These are phyloP conservation scores for Phialophora verrucosa DNA, from an alignment of 2,329 filamentous ascomycete genomes.

Conservation along the genomic window DNA sequence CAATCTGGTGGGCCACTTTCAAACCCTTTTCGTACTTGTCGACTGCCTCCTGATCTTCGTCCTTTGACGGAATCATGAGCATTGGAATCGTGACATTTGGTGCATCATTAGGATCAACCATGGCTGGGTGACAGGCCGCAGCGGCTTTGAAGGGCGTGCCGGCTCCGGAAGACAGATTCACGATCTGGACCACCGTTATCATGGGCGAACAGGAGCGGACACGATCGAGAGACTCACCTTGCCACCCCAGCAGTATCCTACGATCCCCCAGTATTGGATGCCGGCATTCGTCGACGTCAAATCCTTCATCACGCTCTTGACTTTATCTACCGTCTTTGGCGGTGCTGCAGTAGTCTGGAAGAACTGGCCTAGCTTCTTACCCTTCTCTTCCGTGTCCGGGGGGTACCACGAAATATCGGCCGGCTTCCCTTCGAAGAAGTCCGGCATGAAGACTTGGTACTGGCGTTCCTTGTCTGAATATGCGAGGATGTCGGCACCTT, in stretches of 20 bases:
- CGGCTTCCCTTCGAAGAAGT: constrained; percentile 83
- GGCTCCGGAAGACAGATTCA: constrained; percentile 62
- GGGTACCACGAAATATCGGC: constrained; percentile 67
- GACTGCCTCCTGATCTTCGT: constrained; percentile 60
- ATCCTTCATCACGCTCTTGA: constrained; percentile 62
- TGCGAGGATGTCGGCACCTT: constrained; percentile 68
- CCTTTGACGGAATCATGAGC: constrained; percentile 62
- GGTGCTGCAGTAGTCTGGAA: constrained; percentile 63
- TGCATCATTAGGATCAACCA: constrained; percentile 65
- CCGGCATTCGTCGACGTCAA: constrained; percentile 54
- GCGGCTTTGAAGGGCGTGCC: constrained; percentile 64
- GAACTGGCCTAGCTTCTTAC: constrained; percentile 64
- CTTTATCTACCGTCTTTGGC: constrained; percentile 61
- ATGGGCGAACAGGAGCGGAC: background rate
- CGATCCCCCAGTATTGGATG: constrained; percentile 63
- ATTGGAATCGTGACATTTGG: constrained; percentile 62
- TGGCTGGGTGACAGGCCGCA: constrained; percentile 63
- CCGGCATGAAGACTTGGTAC: constrained; percentile 88
- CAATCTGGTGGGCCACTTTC: constrained; percentile 49
- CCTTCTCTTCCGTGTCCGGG: constrained; percentile 65
- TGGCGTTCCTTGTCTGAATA: constrained; percentile 68
- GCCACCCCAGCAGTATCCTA: constrained; percentile 67
- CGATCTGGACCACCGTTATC: constrained; percentile 27
- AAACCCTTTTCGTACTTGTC: constrained; percentile 49
- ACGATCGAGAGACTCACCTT: constrained; percentile 42